Evolutionary conservation across 2,329 filamentous ascomycete species (phyloP).

Genomic region (Botrytis elliptica): DNA sequence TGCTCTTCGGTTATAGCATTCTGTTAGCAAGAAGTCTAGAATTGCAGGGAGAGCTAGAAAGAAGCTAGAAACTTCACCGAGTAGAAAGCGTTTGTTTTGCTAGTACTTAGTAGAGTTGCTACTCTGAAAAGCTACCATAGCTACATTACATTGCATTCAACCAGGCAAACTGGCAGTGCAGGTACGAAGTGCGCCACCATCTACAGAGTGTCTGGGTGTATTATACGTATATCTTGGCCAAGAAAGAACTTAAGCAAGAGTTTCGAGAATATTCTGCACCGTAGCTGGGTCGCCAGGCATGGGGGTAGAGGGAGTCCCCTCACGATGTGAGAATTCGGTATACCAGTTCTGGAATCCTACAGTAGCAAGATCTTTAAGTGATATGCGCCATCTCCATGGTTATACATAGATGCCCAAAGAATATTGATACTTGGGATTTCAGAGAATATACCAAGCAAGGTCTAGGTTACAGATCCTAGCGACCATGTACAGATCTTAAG

Average conservation of each 20-base stretch:
- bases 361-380: background rate
- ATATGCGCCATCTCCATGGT: background rate
- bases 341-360: background rate
- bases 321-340: background rate
- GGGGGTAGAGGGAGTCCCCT: background rate
- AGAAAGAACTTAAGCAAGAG: background rate
- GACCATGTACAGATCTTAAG: background rate
- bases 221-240: background rate
- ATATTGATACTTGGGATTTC: background rate
- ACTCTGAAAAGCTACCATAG: background rate
- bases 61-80: background rate
- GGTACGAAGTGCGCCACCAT: background rate
- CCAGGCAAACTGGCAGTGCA: background rate
- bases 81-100: constrained; percentile 7
- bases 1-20: background rate
- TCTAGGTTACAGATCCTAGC: background rate
- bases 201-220: background rate
- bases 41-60: background rate
- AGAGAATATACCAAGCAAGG: background rate
- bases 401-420: background rate
- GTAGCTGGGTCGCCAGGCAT: background rate
- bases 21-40: background rate
- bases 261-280: background rate
- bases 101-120: background rate
- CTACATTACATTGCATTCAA: constrained; percentile 1